Evolutionary conservation across 78 protist species (phyloP).

Genomic region (Cyanophora paradoxa): DNA sequence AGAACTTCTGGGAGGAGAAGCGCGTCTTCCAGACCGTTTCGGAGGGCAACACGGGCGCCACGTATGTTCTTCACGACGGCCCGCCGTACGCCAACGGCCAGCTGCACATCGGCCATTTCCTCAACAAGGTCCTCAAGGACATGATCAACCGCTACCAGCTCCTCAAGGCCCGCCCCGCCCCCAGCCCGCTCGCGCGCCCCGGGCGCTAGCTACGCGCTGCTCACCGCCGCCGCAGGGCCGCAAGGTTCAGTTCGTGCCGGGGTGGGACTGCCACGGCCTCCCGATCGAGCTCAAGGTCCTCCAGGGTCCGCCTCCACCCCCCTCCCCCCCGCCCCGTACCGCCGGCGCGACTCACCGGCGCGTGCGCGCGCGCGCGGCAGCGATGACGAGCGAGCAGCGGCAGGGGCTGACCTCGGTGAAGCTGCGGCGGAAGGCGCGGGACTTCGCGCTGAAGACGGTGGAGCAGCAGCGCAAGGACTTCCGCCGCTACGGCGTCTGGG

Average conservation of each 20-base stretch:
- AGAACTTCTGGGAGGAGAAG: background rate
- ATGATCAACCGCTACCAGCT: conserved; percentile 52
- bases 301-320: background rate
- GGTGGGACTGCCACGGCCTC: conserved; percentile 95
- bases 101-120: conserved; percentile 52
- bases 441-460: conserved; percentile 12
- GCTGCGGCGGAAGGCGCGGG: conserved; percentile 15
- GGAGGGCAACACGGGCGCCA: background rate
- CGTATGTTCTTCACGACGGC: conserved; percentile 85
- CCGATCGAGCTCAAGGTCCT: conserved; percentile 86
- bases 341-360: background rate
- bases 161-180: too few relatives aligned
- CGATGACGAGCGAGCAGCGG: background rate
- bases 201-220: too few relatives aligned
- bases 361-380: too few relatives aligned
- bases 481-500: conserved; percentile 10
- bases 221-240: too few relatives aligned
- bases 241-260: conserved; percentile 47
- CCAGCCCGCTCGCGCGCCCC: too few relatives aligned
- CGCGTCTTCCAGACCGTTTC: background rate
- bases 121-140: conserved; percentile 73
- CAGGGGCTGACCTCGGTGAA: conserved; percentile 9
- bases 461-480: conserved; percentile 1
- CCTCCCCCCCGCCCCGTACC: too few relatives aligned
- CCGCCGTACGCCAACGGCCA: conserved; percentile 94